Evolutionary conservation across 2,329 filamentous ascomycete species (phyloP).

Genomic region (Canariomyces notabilis): DNA sequence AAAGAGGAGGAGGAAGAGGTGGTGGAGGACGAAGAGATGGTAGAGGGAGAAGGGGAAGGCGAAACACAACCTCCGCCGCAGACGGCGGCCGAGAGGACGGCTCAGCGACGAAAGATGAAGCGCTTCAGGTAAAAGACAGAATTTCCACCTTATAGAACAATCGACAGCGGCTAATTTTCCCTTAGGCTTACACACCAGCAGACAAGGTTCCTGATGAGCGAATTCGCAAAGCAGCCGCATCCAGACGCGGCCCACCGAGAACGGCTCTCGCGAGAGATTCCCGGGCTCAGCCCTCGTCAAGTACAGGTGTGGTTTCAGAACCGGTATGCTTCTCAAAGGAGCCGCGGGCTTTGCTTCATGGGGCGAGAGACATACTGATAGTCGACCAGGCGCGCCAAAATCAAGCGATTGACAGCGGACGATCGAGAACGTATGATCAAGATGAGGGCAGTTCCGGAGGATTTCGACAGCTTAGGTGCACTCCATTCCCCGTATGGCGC

Average conservation of each 20-base stretch:
- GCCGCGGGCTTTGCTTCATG: neutral
- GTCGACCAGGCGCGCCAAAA: constrained; percentile 57
- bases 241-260: constrained; percentile 89
- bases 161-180: constrained; percentile 31
- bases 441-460: constrained; percentile 65
- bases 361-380: constrained; percentile 15
- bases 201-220: constrained; percentile 95
- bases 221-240: constrained; percentile 91
- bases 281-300: constrained; percentile 83
- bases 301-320: constrained; percentile 99
- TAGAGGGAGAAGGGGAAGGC: constrained; percentile 44
- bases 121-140: constrained; percentile 59
- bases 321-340: constrained; percentile 53
- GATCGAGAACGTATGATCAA: constrained; percentile 67
- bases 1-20: constrained; percentile 50
- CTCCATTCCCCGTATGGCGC: constrained; percentile 64
- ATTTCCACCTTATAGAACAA: neutral
- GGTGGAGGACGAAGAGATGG: constrained; percentile 54
- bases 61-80: constrained; percentile 42
- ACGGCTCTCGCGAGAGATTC: constrained; percentile 81
- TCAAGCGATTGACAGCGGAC: constrained; percentile 65
- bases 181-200: constrained; percentile 86
- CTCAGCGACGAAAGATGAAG: constrained; percentile 65
- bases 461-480: constrained; percentile 65
- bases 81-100: constrained; percentile 53